Base-by-base conservation (phyloP, 2,329 filamentous ascomycete species). In the Fonsecaea monophora region DNA sequence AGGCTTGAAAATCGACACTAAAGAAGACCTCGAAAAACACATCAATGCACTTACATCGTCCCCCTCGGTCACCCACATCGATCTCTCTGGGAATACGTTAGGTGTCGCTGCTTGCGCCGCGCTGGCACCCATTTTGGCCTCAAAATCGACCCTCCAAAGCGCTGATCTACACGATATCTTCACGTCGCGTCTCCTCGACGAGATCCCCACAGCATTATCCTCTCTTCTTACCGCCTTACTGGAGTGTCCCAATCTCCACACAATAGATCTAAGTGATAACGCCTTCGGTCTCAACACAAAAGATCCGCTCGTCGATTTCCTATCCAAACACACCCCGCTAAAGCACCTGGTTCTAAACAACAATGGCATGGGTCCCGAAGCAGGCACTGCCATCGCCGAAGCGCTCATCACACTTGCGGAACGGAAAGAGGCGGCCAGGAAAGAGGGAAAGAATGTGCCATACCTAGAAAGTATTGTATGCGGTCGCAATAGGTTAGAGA, bases 81-180 rank as follows among this genome's bases (percentile, higher is more conserved):
- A 88, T 73, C 85, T 99, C 55, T 85, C 92, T 64, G 95, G 94
- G 69, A 99, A 99, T 83, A 98, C 95, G 1, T 84, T 98, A 60
- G 95, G 95, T 61, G 89, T 97, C 62, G 91, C 89, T 57, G 95
- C 95, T 57, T 96, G 91, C 77, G 89, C 94, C 79, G 89, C 89
- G 37, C 87, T 99, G 53, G 94, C 92, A 53, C 88, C 92, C 73
- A 89, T 96, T 60, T 84, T 99, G 64, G 86, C 89, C 69, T 91
- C 90, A 64, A 96, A 98, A 82, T 92, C 92, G 82, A 90, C 84
- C 70, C 84, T 97, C 50, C 87, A 91, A 70, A 83, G 89, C 75
- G 94, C 92, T 76, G 96, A 97, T 81, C 85, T 99, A 65, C 94
- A 94, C 78, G 95, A 99, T 79, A 97, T 99, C 83, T 99, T 98